Evolutionary conservation across 148 eudicot species (phyloP).

Genomic region (Beta vulgaris): DNA sequence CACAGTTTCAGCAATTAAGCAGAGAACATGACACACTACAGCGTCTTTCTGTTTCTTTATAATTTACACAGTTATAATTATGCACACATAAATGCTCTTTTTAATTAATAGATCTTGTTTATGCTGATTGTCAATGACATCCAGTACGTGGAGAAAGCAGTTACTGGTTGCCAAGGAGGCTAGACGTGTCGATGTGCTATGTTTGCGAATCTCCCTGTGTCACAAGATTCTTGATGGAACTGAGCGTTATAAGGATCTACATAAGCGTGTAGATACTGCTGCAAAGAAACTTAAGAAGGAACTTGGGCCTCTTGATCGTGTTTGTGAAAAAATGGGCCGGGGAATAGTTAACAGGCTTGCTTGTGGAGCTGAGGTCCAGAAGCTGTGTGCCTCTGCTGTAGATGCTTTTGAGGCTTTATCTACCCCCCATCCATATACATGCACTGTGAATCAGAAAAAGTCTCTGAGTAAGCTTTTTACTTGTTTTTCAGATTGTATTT

Average conservation of each 20-base stretch:
- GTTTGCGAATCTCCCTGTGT: slow-evolving; percentile 55
- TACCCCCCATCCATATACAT: slow-evolving; percentile 22
- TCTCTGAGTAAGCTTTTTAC: slow-evolving; percentile 35
- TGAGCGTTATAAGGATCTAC: slow-evolving; percentile 47
- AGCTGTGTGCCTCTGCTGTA: slow-evolving; percentile 50
- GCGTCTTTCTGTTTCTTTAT: background rate
- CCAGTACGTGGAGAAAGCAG: slow-evolving; percentile 53
- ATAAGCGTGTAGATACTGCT: slow-evolving; percentile 46
- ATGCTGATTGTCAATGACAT: background rate
- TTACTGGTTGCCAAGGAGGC: slow-evolving; percentile 58
- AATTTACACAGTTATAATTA: background rate
- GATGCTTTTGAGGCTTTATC: slow-evolving; percentile 43
- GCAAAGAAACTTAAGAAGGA: slow-evolving; percentile 54
- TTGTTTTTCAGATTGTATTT: background rate
- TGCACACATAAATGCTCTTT: background rate
- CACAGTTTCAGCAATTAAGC: background rate
- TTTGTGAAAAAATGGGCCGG: slow-evolving; percentile 50
- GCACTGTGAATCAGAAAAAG: slow-evolving; percentile 16
- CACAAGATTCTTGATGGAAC: slow-evolving; percentile 60
- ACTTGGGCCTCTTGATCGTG: slow-evolving; percentile 59
- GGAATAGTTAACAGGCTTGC: slow-evolving; percentile 68
- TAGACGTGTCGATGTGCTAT: slow-evolving; percentile 63
- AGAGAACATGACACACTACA: background rate
- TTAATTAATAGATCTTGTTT: background rate
- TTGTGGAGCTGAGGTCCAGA: slow-evolving; percentile 62